These are phyloP conservation scores for Candida pseudoviswanathii DNA, from an alignment of 1,139 yeast genomes.

Conservation along the genomic window DNA sequence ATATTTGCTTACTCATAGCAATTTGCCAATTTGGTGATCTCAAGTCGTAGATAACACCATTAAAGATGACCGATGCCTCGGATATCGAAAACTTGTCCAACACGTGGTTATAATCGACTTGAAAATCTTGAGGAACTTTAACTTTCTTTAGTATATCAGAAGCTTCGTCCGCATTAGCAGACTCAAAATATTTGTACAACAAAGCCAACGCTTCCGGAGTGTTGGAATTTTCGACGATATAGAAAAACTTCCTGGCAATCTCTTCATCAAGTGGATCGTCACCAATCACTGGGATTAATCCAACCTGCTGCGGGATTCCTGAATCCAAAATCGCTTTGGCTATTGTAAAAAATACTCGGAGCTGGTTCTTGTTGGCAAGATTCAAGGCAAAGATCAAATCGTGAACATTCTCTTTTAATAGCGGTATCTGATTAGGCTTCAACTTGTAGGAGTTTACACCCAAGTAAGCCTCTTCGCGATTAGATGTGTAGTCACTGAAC, in stretches of 20 bases:
- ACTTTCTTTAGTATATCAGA: slow-evolving; percentile 27
- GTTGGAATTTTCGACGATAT: slow-evolving; percentile 31
- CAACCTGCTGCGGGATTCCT: slow-evolving; percentile 78
- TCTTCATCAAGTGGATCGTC: slow-evolving; percentile 29
- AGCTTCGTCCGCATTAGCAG: slow-evolving; percentile 28
- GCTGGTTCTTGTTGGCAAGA: slow-evolving; percentile 52
- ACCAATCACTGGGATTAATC: slow-evolving; percentile 64
- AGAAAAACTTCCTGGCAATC: slow-evolving; percentile 38
- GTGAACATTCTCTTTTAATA: slow-evolving; percentile 72
- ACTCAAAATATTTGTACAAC: slow-evolving; percentile 39
- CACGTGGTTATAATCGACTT: slow-evolving; percentile 30
- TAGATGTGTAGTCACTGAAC: slow-evolving; percentile 50
- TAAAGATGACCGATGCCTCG: slow-evolving; percentile 60
- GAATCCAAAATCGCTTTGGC: slow-evolving; percentile 54
- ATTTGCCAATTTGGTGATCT: slow-evolving; percentile 40
- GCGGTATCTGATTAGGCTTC: slow-evolving; percentile 65
- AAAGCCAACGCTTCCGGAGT: slow-evolving; percentile 44
- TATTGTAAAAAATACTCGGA: slow-evolving; percentile 49
- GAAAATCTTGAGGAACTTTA: slow-evolving; percentile 16
- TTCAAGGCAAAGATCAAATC: slow-evolving; percentile 74
- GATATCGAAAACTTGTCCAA: slow-evolving; percentile 39
- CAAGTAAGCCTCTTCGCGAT: slow-evolving; percentile 44
- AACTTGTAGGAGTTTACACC: slow-evolving; percentile 27
- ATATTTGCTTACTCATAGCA: slow-evolving; percentile 40
- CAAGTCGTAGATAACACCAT: slow-evolving; percentile 65